Evolutionary conservation across 2,329 filamentous ascomycete genomes (phyloP).

Genomic region (Knoxdaviesia capensis): DNA sequence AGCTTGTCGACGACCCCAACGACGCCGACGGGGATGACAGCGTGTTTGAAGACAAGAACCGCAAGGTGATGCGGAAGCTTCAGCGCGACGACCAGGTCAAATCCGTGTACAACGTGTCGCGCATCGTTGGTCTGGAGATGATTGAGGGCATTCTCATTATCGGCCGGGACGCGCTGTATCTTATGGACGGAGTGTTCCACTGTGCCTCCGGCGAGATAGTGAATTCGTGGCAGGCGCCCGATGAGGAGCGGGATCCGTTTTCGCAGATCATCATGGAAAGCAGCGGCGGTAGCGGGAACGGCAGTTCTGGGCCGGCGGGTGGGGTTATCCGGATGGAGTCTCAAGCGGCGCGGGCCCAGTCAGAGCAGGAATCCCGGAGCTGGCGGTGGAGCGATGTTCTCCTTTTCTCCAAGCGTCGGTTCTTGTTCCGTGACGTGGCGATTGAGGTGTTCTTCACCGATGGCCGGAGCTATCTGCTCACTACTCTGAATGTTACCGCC

Average conservation of each 20-base stretch:
- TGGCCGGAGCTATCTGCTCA: slow-evolving; percentile 83
- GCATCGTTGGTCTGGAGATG: slow-evolving; percentile 82
- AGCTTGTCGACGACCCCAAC: slow-evolving; percentile 85
- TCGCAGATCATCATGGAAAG: slow-evolving; percentile 72
- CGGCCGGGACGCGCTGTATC: slow-evolving; percentile 78
- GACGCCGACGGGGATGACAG: slow-evolving; percentile 55
- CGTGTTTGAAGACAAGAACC: slow-evolving; percentile 82
- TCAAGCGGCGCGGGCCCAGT: background rate
- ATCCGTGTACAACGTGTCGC: slow-evolving; percentile 85
- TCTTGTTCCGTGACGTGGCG: slow-evolving; percentile 85
- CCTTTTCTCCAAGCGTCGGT: slow-evolving; percentile 86
- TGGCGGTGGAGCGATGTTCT: slow-evolving; percentile 94
- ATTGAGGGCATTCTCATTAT: slow-evolving; percentile 86
- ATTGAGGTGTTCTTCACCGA: slow-evolving; percentile 98
- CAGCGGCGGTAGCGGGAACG: slow-evolving; percentile 17
- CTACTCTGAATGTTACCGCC: slow-evolving; percentile 50
- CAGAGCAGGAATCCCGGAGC: slow-evolving; percentile 63
- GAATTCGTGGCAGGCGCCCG: slow-evolving; percentile 82
- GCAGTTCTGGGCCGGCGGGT: too few species aligned
- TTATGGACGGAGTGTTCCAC: slow-evolving; percentile 94
- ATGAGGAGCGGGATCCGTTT: slow-evolving; percentile 85
- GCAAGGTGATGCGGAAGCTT: slow-evolving; percentile 88
- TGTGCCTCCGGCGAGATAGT: slow-evolving; percentile 90
- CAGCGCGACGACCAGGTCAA: slow-evolving; percentile 83
- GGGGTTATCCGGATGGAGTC: too few species aligned